These are phyloP conservation scores for Salvia splendens DNA, from an alignment of 257 asterid species.

Conservation along the genomic window DNA sequence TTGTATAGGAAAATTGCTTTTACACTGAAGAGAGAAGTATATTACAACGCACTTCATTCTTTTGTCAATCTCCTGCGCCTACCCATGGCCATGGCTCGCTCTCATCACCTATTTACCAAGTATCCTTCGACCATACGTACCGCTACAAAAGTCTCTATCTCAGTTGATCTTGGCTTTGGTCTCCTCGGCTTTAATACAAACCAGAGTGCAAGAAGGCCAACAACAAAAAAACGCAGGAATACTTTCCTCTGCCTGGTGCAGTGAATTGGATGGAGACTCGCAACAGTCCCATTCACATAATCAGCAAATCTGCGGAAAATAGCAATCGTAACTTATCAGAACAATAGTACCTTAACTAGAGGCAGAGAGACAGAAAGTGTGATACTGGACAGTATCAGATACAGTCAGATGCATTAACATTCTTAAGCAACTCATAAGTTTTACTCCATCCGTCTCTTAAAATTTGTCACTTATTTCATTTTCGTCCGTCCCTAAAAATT, in stretches of 20 bases:
- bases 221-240: conserved; percentile 80
- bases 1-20: conserved; percentile 3
- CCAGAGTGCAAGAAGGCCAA: conserved; percentile 65
- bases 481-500: too few relatives aligned
- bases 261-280: conserved; percentile 77
- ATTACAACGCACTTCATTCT: conserved; percentile 23
- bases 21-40: conserved; percentile 7
- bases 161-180: conserved; percentile 91
- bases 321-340: neutral
- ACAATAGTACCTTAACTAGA: too few relatives aligned
- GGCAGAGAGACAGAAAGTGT: too few relatives aligned
- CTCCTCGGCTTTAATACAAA: conserved; percentile 76
- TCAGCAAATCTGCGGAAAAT: conserved; percentile 63
- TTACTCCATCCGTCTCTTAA: too few relatives aligned
- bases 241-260: conserved; percentile 85
- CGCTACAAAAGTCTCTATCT: conserved; percentile 26
- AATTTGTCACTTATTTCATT: too few relatives aligned
- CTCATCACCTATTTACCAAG: conserved; percentile 25
- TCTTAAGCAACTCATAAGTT: too few relatives aligned
- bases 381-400: too few relatives aligned
- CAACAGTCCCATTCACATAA: conserved; percentile 59
- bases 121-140: conserved; percentile 11
- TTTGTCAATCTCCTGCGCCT: conserved; percentile 30
- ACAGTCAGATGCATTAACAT: too few relatives aligned
- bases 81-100: neutral